Evolutionary conservation across 148 eudicot genomes (phyloP).

Genomic region (Salicornia ramosissima): DNA sequence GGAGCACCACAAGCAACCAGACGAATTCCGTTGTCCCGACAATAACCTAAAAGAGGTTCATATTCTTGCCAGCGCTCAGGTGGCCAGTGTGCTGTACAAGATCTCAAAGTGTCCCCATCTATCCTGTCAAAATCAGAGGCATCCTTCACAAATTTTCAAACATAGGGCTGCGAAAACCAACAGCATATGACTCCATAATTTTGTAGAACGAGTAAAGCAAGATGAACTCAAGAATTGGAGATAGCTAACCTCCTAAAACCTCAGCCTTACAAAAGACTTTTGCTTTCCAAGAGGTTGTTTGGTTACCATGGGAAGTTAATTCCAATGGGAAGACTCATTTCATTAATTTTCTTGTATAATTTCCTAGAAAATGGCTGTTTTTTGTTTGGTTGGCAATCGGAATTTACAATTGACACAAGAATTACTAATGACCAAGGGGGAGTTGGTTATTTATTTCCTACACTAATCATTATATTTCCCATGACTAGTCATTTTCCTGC

Average conservation of each 20-base stretch:
- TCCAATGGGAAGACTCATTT: no score
- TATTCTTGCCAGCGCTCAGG: slow-evolving; percentile 90
- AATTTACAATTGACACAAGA: no score
- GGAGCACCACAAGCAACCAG: slow-evolving; percentile 92
- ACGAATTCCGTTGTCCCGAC: slow-evolving; percentile 70
- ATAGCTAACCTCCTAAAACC: not conserved
- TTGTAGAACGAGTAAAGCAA: not conserved
- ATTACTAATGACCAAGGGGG: no score
- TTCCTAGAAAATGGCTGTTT: no score
- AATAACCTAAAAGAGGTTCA: slow-evolving; percentile 73
- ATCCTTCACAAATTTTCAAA: slow-evolving; percentile 17
- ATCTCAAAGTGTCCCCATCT: slow-evolving; percentile 61
- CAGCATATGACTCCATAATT: not conserved
- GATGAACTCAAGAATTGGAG: not conserved
- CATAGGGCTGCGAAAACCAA: not conserved
- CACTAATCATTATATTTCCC: no score
- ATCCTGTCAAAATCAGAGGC: slow-evolving; percentile 56
- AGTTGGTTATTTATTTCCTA: no score
- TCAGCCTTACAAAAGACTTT: not conserved
- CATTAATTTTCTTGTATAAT: no score
- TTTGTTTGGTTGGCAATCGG: no score
- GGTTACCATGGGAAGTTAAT: no score
- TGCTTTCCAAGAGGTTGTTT: slow-evolving; percentile 1
- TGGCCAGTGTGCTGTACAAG: slow-evolving; percentile 73
- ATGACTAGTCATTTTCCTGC: no score